Evolutionary conservation across 2,329 filamentous ascomycete species (phyloP), one percentile per base, ranked within the genome.

Genomic region (Phialocephala subalpina): DNA sequence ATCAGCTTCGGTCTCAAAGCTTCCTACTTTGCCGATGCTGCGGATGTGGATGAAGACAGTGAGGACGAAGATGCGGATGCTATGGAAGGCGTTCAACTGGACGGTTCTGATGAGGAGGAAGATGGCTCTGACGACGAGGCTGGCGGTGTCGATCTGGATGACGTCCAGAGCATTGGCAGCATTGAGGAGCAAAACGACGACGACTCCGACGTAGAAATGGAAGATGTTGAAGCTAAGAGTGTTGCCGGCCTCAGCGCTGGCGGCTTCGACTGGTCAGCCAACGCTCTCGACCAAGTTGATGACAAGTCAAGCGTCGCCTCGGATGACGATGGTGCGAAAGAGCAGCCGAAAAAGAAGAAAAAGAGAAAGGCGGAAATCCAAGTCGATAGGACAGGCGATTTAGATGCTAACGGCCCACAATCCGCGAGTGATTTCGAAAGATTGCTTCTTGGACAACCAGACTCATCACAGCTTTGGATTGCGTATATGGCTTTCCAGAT

Each of bases 401-500:
- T 99, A 12, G 94, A 97, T 77, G 89, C 87, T 56, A 88, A 94
- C 72, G 95, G 95, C 0, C 96, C 96, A 1, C 94, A 97, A 77
- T 95, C 93, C 1, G 87, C 92, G 18, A 92, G 92, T 69, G 97
- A 99, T 79, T 99, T 94, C 78, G 97, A 99, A 81, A 91, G 96
- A 72, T 89, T 97, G 27, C 87, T 99, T 49, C 87, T 99, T 25
- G 93, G 94, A 63, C 92, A 97, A 77, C 94, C 96, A 2, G 94
- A 98, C 80, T 95, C 92, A n/a, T 97, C 95, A 0, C 84, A 91
- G 68, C 86, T 98, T 33, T 99, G 96, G 96, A 92, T 97, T 62
- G 88, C 93, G 71, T 99, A 99, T 81, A 98, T 99, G 93, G 94
- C 94, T n/a, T 97, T 97, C 86, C 93, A 98, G 80, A 90, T 97